Evolutionary conservation across 2,329 filamentous ascomycete species (phyloP).

Genomic region (Fusarium begoniae): DNA sequence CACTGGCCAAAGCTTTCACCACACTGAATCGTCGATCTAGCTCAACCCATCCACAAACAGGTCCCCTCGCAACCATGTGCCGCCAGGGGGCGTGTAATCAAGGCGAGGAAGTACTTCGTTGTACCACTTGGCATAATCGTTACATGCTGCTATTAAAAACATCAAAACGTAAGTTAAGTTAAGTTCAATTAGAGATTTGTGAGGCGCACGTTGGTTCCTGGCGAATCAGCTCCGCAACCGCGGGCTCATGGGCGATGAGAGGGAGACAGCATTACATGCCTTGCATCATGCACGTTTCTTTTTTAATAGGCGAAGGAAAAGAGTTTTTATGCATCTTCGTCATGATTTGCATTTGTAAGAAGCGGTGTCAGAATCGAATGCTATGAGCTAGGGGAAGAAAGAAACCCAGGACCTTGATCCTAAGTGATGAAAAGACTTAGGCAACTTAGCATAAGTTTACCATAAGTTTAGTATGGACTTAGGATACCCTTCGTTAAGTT

Average conservation of each 20-base stretch:
- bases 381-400: not conserved
- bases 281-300: slow-evolving; percentile 22
- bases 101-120: slow-evolving; percentile 1
- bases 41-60: slow-evolving; percentile 32
- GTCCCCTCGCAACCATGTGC: slow-evolving; percentile 35
- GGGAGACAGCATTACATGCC: slow-evolving; percentile 10
- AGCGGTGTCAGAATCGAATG: slow-evolving; percentile 23
- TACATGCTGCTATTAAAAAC: not conserved
- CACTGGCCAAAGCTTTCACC: slow-evolving; percentile 8
- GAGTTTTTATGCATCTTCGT: slow-evolving; percentile 9
- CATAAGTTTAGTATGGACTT: not conserved
- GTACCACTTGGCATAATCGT: slow-evolving; percentile 4
- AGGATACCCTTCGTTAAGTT: not conserved
- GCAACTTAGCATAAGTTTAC: not conserved
- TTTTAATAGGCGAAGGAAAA: slow-evolving; percentile 5
- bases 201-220: not conserved
- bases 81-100: slow-evolving; percentile 28
- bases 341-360: slow-evolving; percentile 9
- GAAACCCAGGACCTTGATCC: not conserved
- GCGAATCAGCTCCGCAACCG: slow-evolving; percentile 34
- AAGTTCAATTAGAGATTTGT: slow-evolving; percentile 9
- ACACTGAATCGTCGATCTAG: slow-evolving; percentile 26
- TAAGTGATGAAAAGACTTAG: not conserved
- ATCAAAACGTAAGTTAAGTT: not conserved
- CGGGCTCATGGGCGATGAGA: slow-evolving; percentile 34